These are phyloP conservation scores for Rubia tinctorum DNA, from an alignment of 305 asterid genomes.

Conservation along the genomic window DNA sequence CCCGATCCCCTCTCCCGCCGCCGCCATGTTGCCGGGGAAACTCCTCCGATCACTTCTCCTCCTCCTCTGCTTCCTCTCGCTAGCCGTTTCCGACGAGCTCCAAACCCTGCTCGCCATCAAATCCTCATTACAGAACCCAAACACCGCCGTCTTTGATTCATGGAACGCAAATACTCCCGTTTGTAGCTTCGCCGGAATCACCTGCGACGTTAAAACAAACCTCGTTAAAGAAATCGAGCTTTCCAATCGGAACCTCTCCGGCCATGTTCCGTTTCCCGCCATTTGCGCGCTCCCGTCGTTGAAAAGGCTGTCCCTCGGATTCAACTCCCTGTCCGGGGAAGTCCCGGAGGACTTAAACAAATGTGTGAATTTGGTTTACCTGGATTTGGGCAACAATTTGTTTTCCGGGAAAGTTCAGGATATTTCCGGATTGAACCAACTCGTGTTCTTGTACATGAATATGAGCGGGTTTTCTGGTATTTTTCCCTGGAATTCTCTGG, in stretches of 20 bases:
- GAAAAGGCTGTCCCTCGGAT: slow-evolving; percentile 60
- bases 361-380: slow-evolving; percentile 49
- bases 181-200: slow-evolving; percentile 49
- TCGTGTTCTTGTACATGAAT: slow-evolving; percentile 54
- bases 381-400: slow-evolving; percentile 63
- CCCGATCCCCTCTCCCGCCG: slow-evolving; percentile 3
- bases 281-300: slow-evolving; percentile 52
- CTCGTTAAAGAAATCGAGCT: slow-evolving; percentile 70
- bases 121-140: slow-evolving; percentile 40
- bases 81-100: slow-evolving; percentile 56
- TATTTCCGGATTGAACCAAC: slow-evolving; percentile 34
- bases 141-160: slow-evolving; percentile 42
- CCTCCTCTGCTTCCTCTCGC: slow-evolving; percentile 29
- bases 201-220: slow-evolving; percentile 39
- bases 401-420: slow-evolving; percentile 65
- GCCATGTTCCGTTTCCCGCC: slow-evolving; percentile 39
- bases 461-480: slow-evolving; percentile 60
- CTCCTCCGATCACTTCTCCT: slow-evolving; percentile 20
- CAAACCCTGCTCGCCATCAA: slow-evolving; percentile 58
- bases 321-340: slow-evolving; percentile 45
- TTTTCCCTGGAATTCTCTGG: slow-evolving; percentile 65
- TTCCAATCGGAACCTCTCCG: slow-evolving; percentile 44
- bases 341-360: slow-evolving; percentile 38
- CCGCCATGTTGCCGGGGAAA: slow-evolving; percentile 36
- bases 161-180: slow-evolving; percentile 43